A percentile compares a stretch with the other conserved stretches of the same genome.
Conservation (phyloP, 768 basidiomycete genomes). For the Kwoniella shandongensis region DNA sequence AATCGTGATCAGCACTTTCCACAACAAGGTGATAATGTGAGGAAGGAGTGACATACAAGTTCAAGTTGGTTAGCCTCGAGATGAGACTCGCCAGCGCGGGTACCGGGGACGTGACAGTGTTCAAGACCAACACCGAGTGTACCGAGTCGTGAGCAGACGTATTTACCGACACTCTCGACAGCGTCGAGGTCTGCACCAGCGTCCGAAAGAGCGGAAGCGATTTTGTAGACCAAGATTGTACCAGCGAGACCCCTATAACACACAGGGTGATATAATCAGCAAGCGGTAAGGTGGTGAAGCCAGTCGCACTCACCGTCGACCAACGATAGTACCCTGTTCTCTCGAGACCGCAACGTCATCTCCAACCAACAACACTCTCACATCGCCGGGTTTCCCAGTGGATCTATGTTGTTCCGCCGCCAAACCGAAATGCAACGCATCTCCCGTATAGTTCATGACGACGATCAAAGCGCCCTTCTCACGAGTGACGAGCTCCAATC, state of each 20-base stretch:
- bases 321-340: constrained; percentile 55
- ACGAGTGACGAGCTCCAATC: constrained; percentile 64
- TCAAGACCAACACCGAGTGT: constrained; percentile 55
- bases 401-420: constrained; percentile 51
- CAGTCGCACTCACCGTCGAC: constrained; percentile 48
- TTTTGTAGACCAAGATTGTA: constrained; percentile 56
- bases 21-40: too few relatives aligned
- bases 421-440: constrained; percentile 56
- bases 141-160: constrained; percentile 46
- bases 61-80: constrained; percentile 53
- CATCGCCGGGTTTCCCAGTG: constrained; percentile 42
- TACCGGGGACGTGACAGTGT: constrained; percentile 56
- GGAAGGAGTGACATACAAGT: constrained; percentile 29
- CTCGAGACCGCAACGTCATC: constrained; percentile 56
- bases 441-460: constrained; percentile 54
- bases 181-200: constrained; percentile 50
- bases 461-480: constrained; percentile 48
- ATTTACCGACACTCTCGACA: constrained; percentile 49
- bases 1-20: background rate
- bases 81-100: constrained; percentile 47
- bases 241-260: constrained; percentile 52
- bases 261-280: background rate
- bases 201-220: constrained; percentile 53
- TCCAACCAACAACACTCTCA: constrained; percentile 52
- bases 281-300: background rate